phyloP scores from a whole-genome alignment of 1,284 basidiomycete species.

The Jaminaea rosea region DNA sequence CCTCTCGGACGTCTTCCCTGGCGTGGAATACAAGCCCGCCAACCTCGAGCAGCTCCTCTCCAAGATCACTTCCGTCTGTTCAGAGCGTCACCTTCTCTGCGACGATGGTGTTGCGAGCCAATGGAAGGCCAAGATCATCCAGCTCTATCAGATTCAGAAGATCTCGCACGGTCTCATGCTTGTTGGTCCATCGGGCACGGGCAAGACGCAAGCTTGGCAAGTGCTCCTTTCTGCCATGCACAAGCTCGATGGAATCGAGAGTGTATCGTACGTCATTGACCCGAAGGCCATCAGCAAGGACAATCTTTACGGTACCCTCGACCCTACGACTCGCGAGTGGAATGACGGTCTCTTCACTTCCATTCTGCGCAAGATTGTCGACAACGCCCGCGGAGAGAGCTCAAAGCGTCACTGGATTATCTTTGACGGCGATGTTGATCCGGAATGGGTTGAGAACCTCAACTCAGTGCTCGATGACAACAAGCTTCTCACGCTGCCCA shows the following conservation, averaged over 20 bases:
- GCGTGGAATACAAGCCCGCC: conserved; percentile 79
- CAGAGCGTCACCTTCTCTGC: conserved; percentile 67
- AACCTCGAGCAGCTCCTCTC: conserved; percentile 74
- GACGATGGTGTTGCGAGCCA: too few relatives aligned
- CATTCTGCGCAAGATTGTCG: conserved; percentile 92
- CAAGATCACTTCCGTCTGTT: conserved; percentile 78
- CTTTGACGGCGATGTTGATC: conserved; percentile 98
- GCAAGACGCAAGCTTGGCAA: conserved; percentile 96
- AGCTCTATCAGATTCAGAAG: conserved; percentile 98
- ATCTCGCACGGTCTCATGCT: conserved; percentile 99
- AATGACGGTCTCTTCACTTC: conserved; percentile 98
- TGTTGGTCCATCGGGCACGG: conserved; percentile 93
- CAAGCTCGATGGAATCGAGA: conserved; percentile 81
- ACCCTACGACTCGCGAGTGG: conserved; percentile 97
- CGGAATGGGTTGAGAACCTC: conserved; percentile 99
- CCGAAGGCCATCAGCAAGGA: conserved; percentile 99
- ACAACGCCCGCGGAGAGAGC: conserved; percentile 96
- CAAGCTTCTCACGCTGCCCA: conserved; percentile 91
- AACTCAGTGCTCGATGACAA: conserved; percentile 95
- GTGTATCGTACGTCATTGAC: conserved; percentile 92
- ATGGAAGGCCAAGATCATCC: conserved; percentile 95
- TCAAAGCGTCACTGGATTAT: conserved; percentile 98
- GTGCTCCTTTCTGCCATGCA: conserved; percentile 84
- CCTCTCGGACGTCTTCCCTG: conserved; percentile 94
- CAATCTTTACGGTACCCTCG: conserved; percentile 90